Conservation (phyloP, 148 eudicot species). For the Arctostaphylos glauca region DNA sequence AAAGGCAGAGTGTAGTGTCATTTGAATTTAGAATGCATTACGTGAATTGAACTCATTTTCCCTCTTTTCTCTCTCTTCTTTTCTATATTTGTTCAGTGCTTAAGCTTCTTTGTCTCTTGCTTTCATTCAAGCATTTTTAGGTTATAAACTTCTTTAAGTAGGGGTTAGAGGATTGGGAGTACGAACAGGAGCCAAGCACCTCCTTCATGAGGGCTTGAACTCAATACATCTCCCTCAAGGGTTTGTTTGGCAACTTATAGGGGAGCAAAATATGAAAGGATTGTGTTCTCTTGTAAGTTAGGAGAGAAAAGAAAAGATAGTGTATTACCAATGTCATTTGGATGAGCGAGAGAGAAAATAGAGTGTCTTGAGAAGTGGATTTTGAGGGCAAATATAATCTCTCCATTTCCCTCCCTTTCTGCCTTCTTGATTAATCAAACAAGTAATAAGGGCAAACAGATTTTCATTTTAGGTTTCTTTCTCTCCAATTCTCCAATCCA, state of each 20-base stretch:
- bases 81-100: too few species aligned
- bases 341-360: background rate
- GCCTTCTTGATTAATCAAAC: background rate
- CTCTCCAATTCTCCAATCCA: background rate
- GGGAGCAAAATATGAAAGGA: background rate
- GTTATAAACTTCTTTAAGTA: too few species aligned
- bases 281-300: background rate
- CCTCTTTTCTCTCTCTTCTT: too few species aligned
- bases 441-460: background rate
- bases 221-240: background rate
- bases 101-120: too few species aligned
- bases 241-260: background rate
- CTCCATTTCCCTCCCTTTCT: background rate
- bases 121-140: too few species aligned
- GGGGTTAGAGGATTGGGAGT: too few species aligned
- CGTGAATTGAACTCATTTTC: too few species aligned
- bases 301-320: background rate
- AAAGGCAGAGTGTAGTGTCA: too few species aligned
- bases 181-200: too few species aligned
- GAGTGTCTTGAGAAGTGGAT: background rate
- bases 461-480: background rate
- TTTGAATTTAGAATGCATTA: too few species aligned
- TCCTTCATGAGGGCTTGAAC: too few species aligned
- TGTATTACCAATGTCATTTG: background rate
- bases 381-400: background rate